These are phyloP conservation scores for Escovopsis sp. DNA, from an alignment of 2,329 filamentous ascomycete species.

Conservation along the genomic window DNA sequence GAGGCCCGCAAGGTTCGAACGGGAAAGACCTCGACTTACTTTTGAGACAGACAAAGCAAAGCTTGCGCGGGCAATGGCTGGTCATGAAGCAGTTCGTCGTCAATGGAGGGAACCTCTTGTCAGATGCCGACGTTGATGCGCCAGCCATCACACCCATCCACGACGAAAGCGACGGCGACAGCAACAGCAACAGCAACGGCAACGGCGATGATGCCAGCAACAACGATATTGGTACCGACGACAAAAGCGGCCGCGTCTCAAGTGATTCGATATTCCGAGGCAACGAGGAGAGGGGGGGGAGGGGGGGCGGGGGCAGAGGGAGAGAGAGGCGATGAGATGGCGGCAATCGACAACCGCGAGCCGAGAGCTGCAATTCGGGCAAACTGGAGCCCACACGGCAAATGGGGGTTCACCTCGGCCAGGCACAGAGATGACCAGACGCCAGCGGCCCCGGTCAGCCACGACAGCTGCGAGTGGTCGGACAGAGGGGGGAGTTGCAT, in stretches of 20 bases:
- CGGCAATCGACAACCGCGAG: not conserved
- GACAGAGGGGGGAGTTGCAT: not conserved
- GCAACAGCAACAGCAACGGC: not conserved
- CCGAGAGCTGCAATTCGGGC: not conserved
- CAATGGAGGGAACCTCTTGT: not conserved
- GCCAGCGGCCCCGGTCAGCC: not conserved
- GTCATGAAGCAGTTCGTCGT: not conserved
- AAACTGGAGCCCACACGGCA: not conserved
- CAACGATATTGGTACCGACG: too few relatives aligned
- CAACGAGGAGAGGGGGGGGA: too few relatives aligned
- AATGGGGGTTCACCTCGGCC: not conserved
- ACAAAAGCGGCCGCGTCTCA: too few relatives aligned
- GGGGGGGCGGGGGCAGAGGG: too few relatives aligned
- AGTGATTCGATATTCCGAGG: too few relatives aligned
- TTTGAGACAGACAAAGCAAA: constrained; percentile 5
- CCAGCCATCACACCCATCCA: not conserved
- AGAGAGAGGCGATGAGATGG: not conserved
- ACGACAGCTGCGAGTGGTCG: not conserved
- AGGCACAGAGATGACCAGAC: not conserved
- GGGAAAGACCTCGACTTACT: constrained; percentile 3
- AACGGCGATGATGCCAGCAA: not conserved
- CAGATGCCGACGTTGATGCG: not conserved
- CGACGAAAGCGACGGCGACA: not conserved
- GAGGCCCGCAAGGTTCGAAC: not conserved
- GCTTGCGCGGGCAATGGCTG: constrained; percentile 1